These are phyloP conservation scores for Suhomyces sp. DNA, from an alignment of 805 yeast genomes.

Conservation along the genomic window DNA sequence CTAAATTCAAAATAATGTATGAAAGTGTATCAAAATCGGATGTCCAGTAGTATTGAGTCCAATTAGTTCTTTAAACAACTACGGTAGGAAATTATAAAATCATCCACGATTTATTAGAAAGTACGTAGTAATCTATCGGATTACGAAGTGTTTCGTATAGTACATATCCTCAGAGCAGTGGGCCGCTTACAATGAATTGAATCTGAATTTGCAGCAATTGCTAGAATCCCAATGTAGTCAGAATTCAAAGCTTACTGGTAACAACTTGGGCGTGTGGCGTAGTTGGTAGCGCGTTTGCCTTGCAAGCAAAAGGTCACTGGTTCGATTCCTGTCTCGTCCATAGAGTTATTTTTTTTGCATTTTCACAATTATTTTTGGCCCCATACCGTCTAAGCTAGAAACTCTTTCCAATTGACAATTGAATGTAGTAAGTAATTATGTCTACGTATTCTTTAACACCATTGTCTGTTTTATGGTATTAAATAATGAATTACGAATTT, in stretches of 20 bases:
- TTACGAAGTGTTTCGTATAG: no score
- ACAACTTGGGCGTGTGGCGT: slow-evolving; percentile 66
- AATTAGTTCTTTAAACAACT: no score
- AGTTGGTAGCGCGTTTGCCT: slow-evolving; percentile 82
- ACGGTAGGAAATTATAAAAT: no score
- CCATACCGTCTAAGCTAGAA: neutral
- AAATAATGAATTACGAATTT: neutral
- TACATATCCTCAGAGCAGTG: no score
- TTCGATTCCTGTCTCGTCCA: slow-evolving; percentile 80
- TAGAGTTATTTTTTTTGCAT: slow-evolving; percentile 18
- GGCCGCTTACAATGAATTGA: no score
- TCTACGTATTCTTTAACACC: no score
- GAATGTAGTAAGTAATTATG: neutral
- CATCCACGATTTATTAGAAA: no score
- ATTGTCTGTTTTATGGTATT: neutral
- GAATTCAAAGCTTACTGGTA: neutral
- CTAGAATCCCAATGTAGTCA: neutral
- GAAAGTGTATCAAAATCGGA: no score
- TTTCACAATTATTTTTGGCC: neutral
- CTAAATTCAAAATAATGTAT: no score
- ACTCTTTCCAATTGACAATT: neutral
- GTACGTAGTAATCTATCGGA: no score
- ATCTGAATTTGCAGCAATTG: neutral
- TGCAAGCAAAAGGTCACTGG: slow-evolving; percentile 78
- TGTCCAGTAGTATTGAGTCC: no score